phyloP scores from a whole-genome alignment of 139 green algal genomes.

The Pleodorina starrii region DNA sequence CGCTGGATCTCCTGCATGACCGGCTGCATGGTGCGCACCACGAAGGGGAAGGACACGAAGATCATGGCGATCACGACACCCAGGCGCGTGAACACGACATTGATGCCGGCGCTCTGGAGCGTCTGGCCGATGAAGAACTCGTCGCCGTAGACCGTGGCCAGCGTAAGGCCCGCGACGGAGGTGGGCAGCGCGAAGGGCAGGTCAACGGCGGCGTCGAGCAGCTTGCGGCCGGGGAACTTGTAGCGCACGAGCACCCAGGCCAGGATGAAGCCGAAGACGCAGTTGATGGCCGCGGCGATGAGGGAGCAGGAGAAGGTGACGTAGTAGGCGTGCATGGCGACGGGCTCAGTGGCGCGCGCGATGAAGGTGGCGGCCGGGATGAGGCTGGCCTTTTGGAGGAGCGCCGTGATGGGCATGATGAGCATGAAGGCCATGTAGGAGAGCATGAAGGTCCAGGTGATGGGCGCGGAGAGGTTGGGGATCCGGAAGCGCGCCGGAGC shows the following conservation, averaged over 20 bases:
- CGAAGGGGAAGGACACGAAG: constrained; percentile 87
- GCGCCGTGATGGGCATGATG: constrained; percentile 66
- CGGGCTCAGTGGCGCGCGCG: constrained; percentile 70
- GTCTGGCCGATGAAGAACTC: constrained; percentile 68
- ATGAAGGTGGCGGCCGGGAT: constrained; percentile 61
- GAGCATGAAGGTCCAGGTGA: constrained; percentile 70
- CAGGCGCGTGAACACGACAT: constrained; percentile 75
- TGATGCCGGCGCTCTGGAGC: constrained; percentile 58
- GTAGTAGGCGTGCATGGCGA: constrained; percentile 79
- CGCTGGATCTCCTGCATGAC: constrained; percentile 72
- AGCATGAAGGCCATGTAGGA: constrained; percentile 76
- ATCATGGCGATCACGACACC: constrained; percentile 80
- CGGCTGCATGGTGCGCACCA: constrained; percentile 83
- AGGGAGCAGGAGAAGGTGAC: constrained; percentile 76
- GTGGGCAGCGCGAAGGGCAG: constrained; percentile 84
- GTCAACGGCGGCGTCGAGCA: constrained; percentile 80
- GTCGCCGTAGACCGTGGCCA: constrained; percentile 79
- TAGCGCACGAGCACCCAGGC: constrained; percentile 84
- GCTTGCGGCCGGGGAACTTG: constrained; percentile 75
- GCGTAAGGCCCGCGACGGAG: constrained; percentile 78
- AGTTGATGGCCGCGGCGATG: constrained; percentile 73
- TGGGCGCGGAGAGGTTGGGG: constrained; percentile 38
- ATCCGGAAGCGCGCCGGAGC: background rate
- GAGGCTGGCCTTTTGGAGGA: constrained; percentile 60
- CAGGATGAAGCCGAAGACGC: constrained; percentile 82